Conservation (phyloP, 768 basidiomycete species). For the Naganishia vishniacii region DNA sequence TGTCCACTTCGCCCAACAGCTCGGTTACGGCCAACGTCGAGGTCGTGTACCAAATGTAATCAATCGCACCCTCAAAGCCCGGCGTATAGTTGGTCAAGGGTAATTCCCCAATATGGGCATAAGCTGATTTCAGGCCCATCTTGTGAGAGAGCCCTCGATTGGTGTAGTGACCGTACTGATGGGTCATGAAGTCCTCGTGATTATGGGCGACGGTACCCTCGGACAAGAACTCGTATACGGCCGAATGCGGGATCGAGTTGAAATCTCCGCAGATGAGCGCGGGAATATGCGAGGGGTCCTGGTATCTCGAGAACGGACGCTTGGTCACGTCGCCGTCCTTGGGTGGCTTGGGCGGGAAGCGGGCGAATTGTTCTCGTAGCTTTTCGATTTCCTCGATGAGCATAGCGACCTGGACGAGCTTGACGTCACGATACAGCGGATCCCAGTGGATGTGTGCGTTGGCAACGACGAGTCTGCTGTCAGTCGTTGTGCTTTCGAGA, state of each 20-base stretch:
- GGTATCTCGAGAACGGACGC: constrained; percentile 57
- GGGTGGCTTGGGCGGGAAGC: constrained; percentile 61
- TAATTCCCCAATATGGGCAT: constrained; percentile 59
- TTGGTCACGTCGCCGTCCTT: constrained; percentile 31
- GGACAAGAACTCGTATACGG: constrained; percentile 84
- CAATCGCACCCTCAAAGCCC: constrained; percentile 76
- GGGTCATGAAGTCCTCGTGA: constrained; percentile 87
- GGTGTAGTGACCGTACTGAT: constrained; percentile 89
- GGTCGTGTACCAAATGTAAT: constrained; percentile 88
- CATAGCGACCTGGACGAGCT: constrained; percentile 90
- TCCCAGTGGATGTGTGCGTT: constrained; percentile 95
- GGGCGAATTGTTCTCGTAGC: constrained; percentile 75
- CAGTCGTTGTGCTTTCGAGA: constrained; percentile 79
- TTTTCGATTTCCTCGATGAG: constrained; percentile 89
- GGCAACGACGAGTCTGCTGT: constrained; percentile 78
- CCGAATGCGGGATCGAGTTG: constrained; percentile 79
- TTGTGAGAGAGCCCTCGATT: constrained; percentile 68
- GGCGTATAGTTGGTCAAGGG: constrained; percentile 86
- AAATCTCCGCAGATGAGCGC: constrained; percentile 89
- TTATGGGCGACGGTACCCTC: constrained; percentile 60
- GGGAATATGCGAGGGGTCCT: constrained; percentile 83
- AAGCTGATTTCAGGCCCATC: constrained; percentile 77
- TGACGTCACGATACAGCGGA: constrained; percentile 85
- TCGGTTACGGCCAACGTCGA: constrained; percentile 68
- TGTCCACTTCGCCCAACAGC: constrained; percentile 83